Evolutionary conservation across 345 rosid genomes (phyloP).

Genomic region (Zanthoxylum bungeanum): DNA sequence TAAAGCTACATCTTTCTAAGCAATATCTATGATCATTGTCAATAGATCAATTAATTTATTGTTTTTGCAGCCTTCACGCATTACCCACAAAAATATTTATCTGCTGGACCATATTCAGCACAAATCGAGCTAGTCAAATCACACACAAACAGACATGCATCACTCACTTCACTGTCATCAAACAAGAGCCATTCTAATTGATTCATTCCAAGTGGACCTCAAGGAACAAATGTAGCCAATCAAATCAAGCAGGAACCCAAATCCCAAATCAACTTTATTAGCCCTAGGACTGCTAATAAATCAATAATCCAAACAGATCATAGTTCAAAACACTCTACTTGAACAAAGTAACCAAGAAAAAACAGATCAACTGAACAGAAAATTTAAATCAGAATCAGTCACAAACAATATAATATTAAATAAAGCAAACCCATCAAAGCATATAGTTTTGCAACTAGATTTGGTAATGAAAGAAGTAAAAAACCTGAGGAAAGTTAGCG

Average conservation of each 20-base stretch:
- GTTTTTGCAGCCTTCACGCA: background rate
- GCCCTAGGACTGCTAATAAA: background rate
- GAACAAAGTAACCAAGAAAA: background rate
- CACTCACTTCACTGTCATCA: background rate
- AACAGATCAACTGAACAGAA: background rate
- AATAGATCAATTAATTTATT: background rate
- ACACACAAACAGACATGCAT: background rate
- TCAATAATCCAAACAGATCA: conserved; percentile 2
- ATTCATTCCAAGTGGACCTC: conserved; percentile 4
- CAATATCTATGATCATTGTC: background rate
- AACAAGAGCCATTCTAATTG: background rate
- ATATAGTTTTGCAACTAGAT: background rate
- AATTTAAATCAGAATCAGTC: background rate
- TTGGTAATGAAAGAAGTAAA: background rate
- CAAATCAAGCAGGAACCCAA: background rate
- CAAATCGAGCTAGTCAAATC: background rate
- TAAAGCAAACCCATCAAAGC: background rate
- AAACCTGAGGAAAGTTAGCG: conserved; percentile 53
- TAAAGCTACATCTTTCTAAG: too few relatives aligned
- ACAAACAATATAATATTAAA: background rate
- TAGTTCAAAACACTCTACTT: background rate
- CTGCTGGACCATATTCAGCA: background rate
- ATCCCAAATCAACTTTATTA: background rate
- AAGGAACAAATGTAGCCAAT: background rate
- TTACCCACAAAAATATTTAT: background rate